Base-by-base conservation (phyloP, 2,329 filamentous ascomycete species). In the Nemania serpens region DNA sequence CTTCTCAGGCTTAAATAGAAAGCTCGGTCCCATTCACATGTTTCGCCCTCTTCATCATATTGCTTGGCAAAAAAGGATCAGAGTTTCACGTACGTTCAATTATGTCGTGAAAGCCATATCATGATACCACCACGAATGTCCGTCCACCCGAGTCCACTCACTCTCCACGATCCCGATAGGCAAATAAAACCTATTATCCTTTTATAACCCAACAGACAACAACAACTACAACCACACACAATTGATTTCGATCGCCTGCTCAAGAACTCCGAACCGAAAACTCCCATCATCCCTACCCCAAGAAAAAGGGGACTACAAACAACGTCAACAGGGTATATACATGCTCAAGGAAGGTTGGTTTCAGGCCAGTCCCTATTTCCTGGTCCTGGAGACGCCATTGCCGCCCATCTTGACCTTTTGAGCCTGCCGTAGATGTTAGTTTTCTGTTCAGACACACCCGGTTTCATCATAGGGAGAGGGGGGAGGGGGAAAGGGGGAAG, bases 341-440 rank as follows among this genome's bases (percentile, higher is more conserved):
- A 56, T 47, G 48, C 43, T 47, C 33, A 39, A n/a, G 36, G 49
- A 51, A 55, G 51, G 20, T 34, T 45, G 22, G 22, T 29, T n/a
- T 18, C 36, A 17, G 13, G 20, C n/a, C 13, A 17, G 13, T 25
- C 20, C 25, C 50, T 62, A 72, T 37, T 59, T 72, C 54, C 62
- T 70, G 6, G 56, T 41, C 55, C 62, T 70, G n/a, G 61, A 42
- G 10, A 42, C 55, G 2, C 68, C 65, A 18, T 63, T 66, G 34
- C 69, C 69, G n/a, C 70, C 70, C 70, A 72, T 72, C 59, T 71
- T 72, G 12, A 72, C 70, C 41, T 70, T 72, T 52, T 72, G 70
- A 47, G 70, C 70, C 70, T 72, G 48, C 39, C 10, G n/a, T 15
- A 36, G 3, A 0, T 53, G 54, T 60, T 10, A 65, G 63, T 41